Percentiles rank a stretch among this genome's conserved stretches.
Evolutionary conservation across 139 green algal species (phyloP).

Genomic region (Chlorella sp.): DNA sequence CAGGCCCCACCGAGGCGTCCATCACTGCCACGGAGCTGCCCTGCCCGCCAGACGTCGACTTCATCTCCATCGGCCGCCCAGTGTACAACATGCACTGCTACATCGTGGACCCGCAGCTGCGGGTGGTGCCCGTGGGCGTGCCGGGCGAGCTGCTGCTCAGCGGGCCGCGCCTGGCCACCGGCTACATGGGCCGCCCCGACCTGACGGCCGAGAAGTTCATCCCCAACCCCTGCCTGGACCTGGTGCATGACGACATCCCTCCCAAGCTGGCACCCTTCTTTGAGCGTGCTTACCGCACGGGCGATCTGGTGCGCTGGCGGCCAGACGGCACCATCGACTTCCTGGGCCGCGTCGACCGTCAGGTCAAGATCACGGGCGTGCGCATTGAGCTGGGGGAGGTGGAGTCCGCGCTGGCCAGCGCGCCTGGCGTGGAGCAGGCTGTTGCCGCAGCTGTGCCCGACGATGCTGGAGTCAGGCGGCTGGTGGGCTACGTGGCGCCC

Average conservation of each 20-base stretch:
- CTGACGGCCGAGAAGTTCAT: conserved; percentile 47
- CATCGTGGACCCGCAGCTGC: conserved; percentile 29
- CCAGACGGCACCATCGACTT: conserved; percentile 38
- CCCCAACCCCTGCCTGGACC: conserved; percentile 25
- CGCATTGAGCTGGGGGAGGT: conserved; percentile 63
- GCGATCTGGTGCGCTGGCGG: conserved; percentile 47
- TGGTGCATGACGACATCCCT: not conserved
- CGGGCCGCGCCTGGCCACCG: conserved; percentile 42
- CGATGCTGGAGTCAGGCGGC: not conserved
- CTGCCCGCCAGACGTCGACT: too few species aligned
- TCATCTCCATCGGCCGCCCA: conserved; percentile 38
- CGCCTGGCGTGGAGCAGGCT: not conserved
- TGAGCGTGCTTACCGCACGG: conserved; percentile 35
- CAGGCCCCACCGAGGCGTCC: too few species aligned
- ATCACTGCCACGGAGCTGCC: too few species aligned
- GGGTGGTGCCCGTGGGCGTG: conserved; percentile 35
- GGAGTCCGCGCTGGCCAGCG: conserved; percentile 33
- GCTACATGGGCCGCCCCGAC: conserved; percentile 36
- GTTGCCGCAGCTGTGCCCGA: conserved; percentile 2
- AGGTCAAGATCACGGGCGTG: conserved; percentile 63
- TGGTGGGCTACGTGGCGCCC: conserved; percentile 30
- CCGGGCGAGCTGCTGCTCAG: conserved; percentile 54
- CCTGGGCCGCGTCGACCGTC: conserved; percentile 46
- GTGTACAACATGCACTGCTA: conserved; percentile 46
- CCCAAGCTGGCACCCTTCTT: not conserved